Conservation (phyloP, 805 yeast genomes). For the Yamadazyma scolyti region DNA sequence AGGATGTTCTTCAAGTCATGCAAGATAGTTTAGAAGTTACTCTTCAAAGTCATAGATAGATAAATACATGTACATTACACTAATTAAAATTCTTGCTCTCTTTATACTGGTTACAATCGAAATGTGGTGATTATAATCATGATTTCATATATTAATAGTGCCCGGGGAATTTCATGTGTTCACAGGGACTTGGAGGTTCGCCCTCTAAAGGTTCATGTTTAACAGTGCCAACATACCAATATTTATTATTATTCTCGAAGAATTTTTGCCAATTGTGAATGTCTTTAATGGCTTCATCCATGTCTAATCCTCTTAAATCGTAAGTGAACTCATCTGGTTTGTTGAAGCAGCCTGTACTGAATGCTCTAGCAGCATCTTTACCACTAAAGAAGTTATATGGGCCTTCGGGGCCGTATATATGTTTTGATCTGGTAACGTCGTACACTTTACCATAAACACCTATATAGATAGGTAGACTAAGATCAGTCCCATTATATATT, state of each 20-base stretch:
- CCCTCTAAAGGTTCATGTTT: conserved; percentile 42
- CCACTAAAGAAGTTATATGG: conserved; percentile 59
- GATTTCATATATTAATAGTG: neutral
- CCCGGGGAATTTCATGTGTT: conserved; percentile 22
- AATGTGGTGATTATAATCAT: neutral
- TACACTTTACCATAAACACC: conserved; percentile 59
- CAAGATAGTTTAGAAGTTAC: conserved; percentile 45
- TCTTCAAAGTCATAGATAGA: conserved; percentile 24
- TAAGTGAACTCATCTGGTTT: conserved; percentile 54
- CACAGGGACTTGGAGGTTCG: conserved; percentile 51
- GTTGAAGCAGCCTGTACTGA: conserved; percentile 65
- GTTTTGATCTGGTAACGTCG: conserved; percentile 53
- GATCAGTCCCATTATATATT: conserved; percentile 48
- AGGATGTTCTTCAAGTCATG: conserved; percentile 50
- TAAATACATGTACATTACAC: conserved; percentile 12
- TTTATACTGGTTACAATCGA: neutral
- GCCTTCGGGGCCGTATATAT: conserved; percentile 52
- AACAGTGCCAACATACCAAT: conserved; percentile 64
- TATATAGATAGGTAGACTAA: conserved; percentile 49
- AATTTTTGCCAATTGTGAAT: conserved; percentile 52
- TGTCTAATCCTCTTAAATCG: conserved; percentile 61
- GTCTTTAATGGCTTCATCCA: conserved; percentile 32
- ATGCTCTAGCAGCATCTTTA: conserved; percentile 64
- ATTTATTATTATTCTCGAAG: conserved; percentile 41
- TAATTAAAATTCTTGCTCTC: too few relatives aligned